phyloP scores from a whole-genome alignment of 2,329 filamentous ascomycete genomes.

The Alternaria brassicae region DNA sequence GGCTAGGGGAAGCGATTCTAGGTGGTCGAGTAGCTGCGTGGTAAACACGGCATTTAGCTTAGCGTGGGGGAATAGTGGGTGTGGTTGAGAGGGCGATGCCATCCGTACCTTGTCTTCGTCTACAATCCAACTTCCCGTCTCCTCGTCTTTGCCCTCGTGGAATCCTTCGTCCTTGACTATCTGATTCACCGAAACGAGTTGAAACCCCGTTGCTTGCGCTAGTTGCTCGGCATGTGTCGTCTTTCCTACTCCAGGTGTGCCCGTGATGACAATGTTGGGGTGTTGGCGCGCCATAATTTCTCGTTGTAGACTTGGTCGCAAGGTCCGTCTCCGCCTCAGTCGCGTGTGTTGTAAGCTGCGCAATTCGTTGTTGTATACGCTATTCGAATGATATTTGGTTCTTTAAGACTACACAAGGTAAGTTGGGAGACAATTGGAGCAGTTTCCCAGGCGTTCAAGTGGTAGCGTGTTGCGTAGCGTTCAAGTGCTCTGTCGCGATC shows the following conservation, averaged over 20 bases:
- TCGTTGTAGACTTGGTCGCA: background rate
- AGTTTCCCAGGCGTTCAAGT: background rate
- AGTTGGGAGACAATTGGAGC: too few relatives aligned
- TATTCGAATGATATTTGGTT: background rate
- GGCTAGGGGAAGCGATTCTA: constrained; percentile 75
- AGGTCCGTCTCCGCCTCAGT: background rate
- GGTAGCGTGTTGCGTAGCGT: background rate
- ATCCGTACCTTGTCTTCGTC: constrained; percentile 93
- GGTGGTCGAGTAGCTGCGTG: constrained; percentile 80
- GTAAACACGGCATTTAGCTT: background rate
- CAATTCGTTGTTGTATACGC: background rate
- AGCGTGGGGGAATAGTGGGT: background rate
- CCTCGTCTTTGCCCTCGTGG: constrained; percentile 86
- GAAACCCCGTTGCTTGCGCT: constrained; percentile 76
- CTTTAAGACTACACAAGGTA: too few relatives aligned
- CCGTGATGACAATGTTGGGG: constrained; percentile 94
- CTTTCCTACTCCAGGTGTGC: constrained; percentile 95
- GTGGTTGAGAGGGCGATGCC: background rate
- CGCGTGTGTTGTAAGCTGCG: background rate
- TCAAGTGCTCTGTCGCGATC: background rate
- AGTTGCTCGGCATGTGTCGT: constrained; percentile 88
- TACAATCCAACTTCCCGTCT: constrained; percentile 87
- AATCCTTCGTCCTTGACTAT: constrained; percentile 88
- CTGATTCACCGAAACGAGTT: constrained; percentile 87
- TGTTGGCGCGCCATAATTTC: constrained; percentile 50